phyloP scores from a whole-genome alignment of 1,284 basidiomycete genomes.

The Stereum hirsutum region DNA sequence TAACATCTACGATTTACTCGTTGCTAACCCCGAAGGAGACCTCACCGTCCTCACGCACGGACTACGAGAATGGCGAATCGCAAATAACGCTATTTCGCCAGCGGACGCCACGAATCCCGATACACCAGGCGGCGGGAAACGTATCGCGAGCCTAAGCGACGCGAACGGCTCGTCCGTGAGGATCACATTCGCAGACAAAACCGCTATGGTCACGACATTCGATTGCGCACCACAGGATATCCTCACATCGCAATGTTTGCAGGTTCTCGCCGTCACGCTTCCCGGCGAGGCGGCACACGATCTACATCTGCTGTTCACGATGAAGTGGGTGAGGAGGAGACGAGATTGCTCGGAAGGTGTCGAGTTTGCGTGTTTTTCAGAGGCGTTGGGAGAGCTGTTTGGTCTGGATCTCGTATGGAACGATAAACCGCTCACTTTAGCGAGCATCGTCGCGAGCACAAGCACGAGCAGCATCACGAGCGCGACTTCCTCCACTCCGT shows the following conservation, averaged over 20 bases:
- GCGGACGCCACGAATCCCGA: conserved; percentile 11
- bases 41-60: conserved; percentile 56
- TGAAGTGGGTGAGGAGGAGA: conserved; percentile 38
- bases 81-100: conserved; percentile 25
- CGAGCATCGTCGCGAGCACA: conserved; percentile 3
- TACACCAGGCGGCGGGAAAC: background rate
- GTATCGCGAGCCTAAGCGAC: too few relatives aligned
- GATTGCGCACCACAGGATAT: conserved; percentile 18
- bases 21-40: conserved; percentile 43
- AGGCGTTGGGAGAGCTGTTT: conserved; percentile 43
- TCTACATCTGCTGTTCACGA: conserved; percentile 48
- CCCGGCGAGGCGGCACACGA: conserved; percentile 43
- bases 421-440: too few relatives aligned
- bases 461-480: conserved; percentile 11
- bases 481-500: too few relatives aligned
- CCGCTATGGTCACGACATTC: conserved; percentile 14
- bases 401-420: conserved; percentile 21
- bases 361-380: conserved; percentile 48
- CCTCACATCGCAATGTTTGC: conserved; percentile 51
- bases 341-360: conserved; percentile 32
- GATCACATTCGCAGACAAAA: conserved; percentile 14
- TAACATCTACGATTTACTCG: conserved; percentile 57
- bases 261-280: conserved; percentile 51
- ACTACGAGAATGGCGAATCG: conserved; percentile 21
- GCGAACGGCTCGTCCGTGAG: conserved; percentile 18